A percentile compares a stretch with the other conserved stretches of the same genome.
These are phyloP conservation scores for Aspergillus phoenicis DNA, from an alignment of 2,329 filamentous ascomycete species.

Conservation along the genomic window DNA sequence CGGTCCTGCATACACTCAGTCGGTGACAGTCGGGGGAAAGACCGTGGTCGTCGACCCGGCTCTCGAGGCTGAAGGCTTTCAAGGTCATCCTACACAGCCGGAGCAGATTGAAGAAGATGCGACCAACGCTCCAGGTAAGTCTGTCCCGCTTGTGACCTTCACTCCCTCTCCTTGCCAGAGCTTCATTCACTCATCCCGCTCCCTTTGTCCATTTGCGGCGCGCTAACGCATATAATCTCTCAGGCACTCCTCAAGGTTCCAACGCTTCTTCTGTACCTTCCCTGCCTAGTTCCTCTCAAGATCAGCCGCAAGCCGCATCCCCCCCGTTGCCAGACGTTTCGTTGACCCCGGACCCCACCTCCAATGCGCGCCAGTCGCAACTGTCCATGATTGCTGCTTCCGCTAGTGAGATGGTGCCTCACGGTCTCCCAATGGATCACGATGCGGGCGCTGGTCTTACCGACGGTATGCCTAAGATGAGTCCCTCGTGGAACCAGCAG, in stretches of 20 bases:
- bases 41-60: slow-evolving; percentile 48
- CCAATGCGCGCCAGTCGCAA: slow-evolving; percentile 45
- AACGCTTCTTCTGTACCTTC: slow-evolving; percentile 35
- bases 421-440: slow-evolving; percentile 39
- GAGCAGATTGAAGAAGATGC: slow-evolving; percentile 32
- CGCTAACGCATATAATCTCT: slow-evolving; percentile 19
- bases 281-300: slow-evolving; percentile 35
- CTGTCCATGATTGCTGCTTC: slow-evolving; percentile 51
- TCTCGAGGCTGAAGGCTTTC: slow-evolving; percentile 44
- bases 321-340: slow-evolving; percentile 37
- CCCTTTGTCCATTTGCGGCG: slow-evolving; percentile 4
- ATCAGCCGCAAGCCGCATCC: slow-evolving; percentile 38
- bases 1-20: slow-evolving; percentile 42
- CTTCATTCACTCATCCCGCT: slow-evolving; percentile 2
- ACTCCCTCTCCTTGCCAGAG: not conserved
- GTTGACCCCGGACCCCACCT: slow-evolving; percentile 38
- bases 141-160: not conserved
- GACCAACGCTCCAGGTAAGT: slow-evolving; percentile 30
- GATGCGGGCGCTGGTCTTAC: slow-evolving; percentile 29
- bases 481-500: slow-evolving; percentile 37
- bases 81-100: slow-evolving; percentile 33
- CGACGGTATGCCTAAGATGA: slow-evolving; percentile 36
- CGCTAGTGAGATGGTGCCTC: slow-evolving; percentile 49
- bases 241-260: slow-evolving; percentile 35
- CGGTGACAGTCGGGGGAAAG: slow-evolving; percentile 45